These are phyloP conservation scores for Entamoeba nuttalli DNA, from an alignment of 208 protist species.

Conservation along the genomic window DNA sequence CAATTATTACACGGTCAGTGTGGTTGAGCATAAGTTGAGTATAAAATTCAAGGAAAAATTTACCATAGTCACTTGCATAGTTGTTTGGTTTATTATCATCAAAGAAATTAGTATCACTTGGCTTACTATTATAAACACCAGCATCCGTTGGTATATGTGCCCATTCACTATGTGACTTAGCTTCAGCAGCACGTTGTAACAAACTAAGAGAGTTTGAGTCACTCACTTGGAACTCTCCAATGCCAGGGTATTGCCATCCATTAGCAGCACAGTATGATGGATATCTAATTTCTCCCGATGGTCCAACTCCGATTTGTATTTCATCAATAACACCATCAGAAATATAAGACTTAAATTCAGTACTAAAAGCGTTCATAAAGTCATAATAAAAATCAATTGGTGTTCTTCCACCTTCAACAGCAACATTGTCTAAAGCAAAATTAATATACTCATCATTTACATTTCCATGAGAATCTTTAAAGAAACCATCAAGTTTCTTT, in stretches of 20 bases:
- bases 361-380: slow-evolving; percentile 38
- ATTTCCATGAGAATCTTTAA: slow-evolving; percentile 36
- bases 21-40: slow-evolving; percentile 31
- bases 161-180: slow-evolving; percentile 27
- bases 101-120: neutral
- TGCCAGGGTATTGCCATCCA: slow-evolving; percentile 34
- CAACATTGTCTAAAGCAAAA: slow-evolving; percentile 38
- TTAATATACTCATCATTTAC: slow-evolving; percentile 47
- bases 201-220: slow-evolving; percentile 36
- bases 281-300: slow-evolving; percentile 53
- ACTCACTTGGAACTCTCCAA: slow-evolving; percentile 52
- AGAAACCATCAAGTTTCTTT: slow-evolving; percentile 30
- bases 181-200: slow-evolving; percentile 24
- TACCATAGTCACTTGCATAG: slow-evolving; percentile 26
- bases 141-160: neutral
- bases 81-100: neutral
- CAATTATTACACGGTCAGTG: slow-evolving; percentile 4
- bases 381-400: slow-evolving; percentile 47
- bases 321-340: slow-evolving; percentile 9
- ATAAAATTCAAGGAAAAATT: slow-evolving; percentile 46
- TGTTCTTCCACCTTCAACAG: slow-evolving; percentile 41
- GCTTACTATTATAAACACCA: slow-evolving; percentile 8
- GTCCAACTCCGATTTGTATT: slow-evolving; percentile 45
- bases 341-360: neutral
- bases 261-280: slow-evolving; percentile 36